Evolutionary conservation across 208 protist species (phyloP).

Genomic region (Trypanosoma mega): DNA sequence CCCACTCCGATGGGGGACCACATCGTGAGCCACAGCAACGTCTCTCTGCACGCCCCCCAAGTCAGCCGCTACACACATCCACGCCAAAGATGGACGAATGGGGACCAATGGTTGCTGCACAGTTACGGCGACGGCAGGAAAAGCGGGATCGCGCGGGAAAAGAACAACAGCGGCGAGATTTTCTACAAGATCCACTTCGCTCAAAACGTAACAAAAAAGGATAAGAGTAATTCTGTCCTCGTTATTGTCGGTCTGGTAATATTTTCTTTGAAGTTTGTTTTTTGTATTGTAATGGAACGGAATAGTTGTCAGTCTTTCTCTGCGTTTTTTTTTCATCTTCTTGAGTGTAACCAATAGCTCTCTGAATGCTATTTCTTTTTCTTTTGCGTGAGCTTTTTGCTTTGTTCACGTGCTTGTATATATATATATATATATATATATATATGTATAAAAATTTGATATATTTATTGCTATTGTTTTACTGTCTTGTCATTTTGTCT

Average conservation of each 20-base stretch:
- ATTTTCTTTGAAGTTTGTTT: no score
- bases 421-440: slow-evolving; percentile 4
- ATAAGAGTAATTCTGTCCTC: neutral
- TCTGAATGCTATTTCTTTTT: slow-evolving; percentile 6
- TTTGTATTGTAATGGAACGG: no score
- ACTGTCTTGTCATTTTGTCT: slow-evolving; percentile 6
- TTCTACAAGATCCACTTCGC: slow-evolving; percentile 60
- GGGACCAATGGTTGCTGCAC: slow-evolving; percentile 51
- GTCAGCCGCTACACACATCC: neutral
- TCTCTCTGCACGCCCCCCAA: neutral
- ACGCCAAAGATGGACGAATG: slow-evolving; percentile 30
- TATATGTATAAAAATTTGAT: no score
- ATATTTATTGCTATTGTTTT: neutral
- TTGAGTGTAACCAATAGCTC: neutral
- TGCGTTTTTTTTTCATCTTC: slow-evolving; percentile 3
- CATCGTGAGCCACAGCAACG: neutral
- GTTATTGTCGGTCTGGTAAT: neutral
- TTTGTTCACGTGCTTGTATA: slow-evolving; percentile 6
- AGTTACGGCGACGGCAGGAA: slow-evolving; percentile 70
- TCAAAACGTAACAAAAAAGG: neutral
- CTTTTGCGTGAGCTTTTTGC: slow-evolving; percentile 7
- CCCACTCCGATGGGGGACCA: neutral
- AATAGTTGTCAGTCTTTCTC: no score
- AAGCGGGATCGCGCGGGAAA: slow-evolving; percentile 56
- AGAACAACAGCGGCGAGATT: slow-evolving; percentile 58